Conservation (phyloP, 2,329 filamentous ascomycete genomes). For the Talaromyces albobiverticillius region DNA sequence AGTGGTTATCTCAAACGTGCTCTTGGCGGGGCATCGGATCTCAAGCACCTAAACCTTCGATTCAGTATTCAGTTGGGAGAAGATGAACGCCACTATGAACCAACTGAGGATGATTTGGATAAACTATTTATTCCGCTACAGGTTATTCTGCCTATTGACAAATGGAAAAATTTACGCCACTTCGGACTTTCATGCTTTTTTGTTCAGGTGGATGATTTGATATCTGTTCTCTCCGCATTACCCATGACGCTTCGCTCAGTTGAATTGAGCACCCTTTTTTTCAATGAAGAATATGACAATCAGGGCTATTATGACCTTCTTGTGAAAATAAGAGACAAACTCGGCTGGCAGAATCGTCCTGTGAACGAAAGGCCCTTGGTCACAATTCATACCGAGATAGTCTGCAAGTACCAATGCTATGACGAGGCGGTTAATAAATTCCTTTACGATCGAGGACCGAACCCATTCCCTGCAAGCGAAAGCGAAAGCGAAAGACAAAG, state of each 20-base stretch:
- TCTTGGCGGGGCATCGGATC: not conserved
- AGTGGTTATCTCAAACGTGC: not conserved
- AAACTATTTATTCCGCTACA: slow-evolving; percentile 18
- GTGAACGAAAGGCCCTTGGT: not conserved
- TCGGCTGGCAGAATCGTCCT: not conserved
- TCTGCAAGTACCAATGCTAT: not conserved
- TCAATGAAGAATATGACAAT: slow-evolving; percentile 17
- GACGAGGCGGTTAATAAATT: not conserved
- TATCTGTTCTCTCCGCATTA: slow-evolving; percentile 26
- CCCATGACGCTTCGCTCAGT: slow-evolving; percentile 28
- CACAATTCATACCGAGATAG: not conserved
- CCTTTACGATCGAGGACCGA: not conserved
- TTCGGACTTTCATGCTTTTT: slow-evolving; percentile 29
- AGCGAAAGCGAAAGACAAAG: no score
- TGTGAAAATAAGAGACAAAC: not conserved
- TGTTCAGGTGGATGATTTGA: slow-evolving; percentile 24
- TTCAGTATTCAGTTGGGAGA: no score
- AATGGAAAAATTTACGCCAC: slow-evolving; percentile 27
- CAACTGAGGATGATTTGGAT: not conserved
- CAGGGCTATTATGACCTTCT: slow-evolving; percentile 18
- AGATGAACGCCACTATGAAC: no score
- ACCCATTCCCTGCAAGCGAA: not conserved
- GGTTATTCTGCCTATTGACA: slow-evolving; percentile 28
- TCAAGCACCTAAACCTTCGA: not conserved
- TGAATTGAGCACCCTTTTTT: slow-evolving; percentile 32